Evolutionary conservation across 2,329 filamentous ascomycete species (phyloP).

Genomic region (Bipolaris sorokiniana): DNA sequence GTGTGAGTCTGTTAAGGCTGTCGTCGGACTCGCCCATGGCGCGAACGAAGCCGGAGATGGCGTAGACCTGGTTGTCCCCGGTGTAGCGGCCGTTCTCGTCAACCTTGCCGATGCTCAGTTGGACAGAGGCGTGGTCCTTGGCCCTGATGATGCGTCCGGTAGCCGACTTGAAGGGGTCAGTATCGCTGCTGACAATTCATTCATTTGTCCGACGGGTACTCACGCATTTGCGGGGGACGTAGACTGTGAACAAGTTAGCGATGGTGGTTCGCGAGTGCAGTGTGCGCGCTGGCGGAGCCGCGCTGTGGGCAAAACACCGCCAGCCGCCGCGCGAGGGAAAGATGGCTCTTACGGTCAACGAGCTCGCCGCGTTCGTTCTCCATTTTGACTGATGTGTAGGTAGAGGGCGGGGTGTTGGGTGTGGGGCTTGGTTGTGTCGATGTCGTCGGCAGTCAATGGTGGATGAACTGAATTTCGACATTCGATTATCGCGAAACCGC

Average conservation of each 20-base stretch:
- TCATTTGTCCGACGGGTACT: conserved; percentile 19
- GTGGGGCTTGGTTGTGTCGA: conserved; percentile 38
- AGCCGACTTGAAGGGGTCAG: conserved; percentile 34
- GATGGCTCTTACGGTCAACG: conserved; percentile 71
- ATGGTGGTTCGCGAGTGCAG: background rate
- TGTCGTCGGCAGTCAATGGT: conserved; percentile 19
- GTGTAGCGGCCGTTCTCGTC: conserved; percentile 98
- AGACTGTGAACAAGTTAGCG: conserved; percentile 34
- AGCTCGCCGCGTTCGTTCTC: conserved; percentile 99
- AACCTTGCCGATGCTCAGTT: conserved; percentile 96
- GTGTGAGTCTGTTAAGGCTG: conserved; percentile 90
- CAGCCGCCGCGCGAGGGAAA: background rate
- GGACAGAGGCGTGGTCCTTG: conserved; percentile 98
- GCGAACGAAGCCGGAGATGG: conserved; percentile 95
- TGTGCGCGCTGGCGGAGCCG: conserved; percentile 58
- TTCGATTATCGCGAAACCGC: conserved; percentile 11
- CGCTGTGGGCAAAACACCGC: background rate
- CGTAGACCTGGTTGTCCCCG: conserved; percentile 97
- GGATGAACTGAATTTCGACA: conserved; percentile 28
- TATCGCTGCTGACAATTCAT: conserved; percentile 21
- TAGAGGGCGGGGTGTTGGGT: conserved; percentile 34
- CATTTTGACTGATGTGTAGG: conserved; percentile 68
- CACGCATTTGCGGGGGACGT: conserved; percentile 53
- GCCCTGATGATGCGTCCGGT: conserved; percentile 97
- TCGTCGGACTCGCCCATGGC: conserved; percentile 98